Percentiles rank a stretch among this genome's conserved stretches.
phyloP scores from a whole-genome alignment of 495 filamentous ascomycete genomes.

The Xanthoparmelia taractica region DNA sequence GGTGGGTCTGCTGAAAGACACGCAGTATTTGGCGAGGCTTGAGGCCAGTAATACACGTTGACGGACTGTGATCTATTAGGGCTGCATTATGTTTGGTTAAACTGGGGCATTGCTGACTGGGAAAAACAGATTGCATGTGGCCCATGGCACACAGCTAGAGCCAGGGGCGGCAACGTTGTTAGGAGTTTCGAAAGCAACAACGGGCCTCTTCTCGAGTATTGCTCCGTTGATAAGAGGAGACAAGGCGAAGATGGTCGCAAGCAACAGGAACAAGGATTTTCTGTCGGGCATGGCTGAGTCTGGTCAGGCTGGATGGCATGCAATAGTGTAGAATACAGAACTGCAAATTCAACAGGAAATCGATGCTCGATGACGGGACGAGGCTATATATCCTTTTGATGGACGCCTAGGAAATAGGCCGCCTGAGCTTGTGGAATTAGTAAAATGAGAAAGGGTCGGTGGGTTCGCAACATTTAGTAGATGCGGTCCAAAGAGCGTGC shows the following conservation, averaged over 20 bases:
- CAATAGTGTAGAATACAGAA: background rate
- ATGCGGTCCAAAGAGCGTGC: background rate
- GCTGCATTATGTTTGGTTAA: background rate
- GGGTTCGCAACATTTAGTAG: background rate
- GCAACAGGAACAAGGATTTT: background rate
- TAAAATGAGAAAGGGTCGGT: background rate
- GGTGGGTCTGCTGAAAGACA: background rate
- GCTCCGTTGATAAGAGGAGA: background rate
- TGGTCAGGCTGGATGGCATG: background rate
- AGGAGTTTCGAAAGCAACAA: background rate
- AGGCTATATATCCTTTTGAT: background rate
- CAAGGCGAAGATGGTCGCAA: background rate
- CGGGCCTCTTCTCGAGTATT: background rate
- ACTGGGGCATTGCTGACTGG: background rate
- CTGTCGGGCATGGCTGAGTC: background rate
- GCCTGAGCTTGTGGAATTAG: background rate
- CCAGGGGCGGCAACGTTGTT: background rate
- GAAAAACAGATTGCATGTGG: slow-evolving; percentile 13
- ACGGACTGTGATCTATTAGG: background rate
- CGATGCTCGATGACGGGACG: background rate
- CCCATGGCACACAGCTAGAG: background rate
- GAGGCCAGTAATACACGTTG: slow-evolving; percentile 12
- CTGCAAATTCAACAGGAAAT: background rate
- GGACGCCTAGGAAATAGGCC: background rate
- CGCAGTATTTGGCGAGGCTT: background rate